Evolutionary conservation across 345 rosid genomes (phyloP), one percentile per base, ranked within the genome.

Genomic region (Erucastrum elatum): DNA sequence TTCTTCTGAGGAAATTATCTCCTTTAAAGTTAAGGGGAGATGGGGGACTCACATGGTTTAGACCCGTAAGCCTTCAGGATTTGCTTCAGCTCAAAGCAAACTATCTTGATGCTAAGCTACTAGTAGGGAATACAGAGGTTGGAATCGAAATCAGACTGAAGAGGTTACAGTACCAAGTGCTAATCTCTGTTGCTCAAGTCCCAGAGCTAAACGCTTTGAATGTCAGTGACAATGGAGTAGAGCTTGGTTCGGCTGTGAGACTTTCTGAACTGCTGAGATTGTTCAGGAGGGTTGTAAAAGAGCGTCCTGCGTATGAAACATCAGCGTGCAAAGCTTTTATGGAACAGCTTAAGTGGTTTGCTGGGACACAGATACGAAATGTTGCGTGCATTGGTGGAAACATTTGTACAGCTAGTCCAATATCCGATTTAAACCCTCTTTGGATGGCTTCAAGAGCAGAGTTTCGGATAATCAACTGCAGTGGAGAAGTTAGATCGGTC

Each of bases 281-380:
- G 49, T 85, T 92, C 61, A 89, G 90, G 71, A 86, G 78, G 76
- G 81, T 87, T 25, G 85, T 86, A 41, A 82, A 66, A 41, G 89
- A 92, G 75, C 90, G 85, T 63, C 80, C 84, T 74, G 77, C 83
- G 10, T 84, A 89, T 44, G 94, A 90, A 86, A 90, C 93, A 64
- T 90, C 88, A 77, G 87, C 95, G 0, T 92, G 95, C 82, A 91
- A 84, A 80, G 98, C 94, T 67, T 84, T 94, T 62, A 82, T 91
- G 72, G 98, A 91, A 75, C 98, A 92, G 72, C 78, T 94, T 33
- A 91, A 90, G 84, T 92, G 98, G 98, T 94, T 92, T 88, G 97
- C 97, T 53, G 60, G 60, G 26, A 53, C 60, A 53, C 60, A 53
- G 25, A 53, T 53, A 53, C 16, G 60, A 16, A 53, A 53, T 7